Evolutionary conservation across 176 grass and related monocot genomes (phyloP).

Genomic region (Musa troglodytarum): DNA sequence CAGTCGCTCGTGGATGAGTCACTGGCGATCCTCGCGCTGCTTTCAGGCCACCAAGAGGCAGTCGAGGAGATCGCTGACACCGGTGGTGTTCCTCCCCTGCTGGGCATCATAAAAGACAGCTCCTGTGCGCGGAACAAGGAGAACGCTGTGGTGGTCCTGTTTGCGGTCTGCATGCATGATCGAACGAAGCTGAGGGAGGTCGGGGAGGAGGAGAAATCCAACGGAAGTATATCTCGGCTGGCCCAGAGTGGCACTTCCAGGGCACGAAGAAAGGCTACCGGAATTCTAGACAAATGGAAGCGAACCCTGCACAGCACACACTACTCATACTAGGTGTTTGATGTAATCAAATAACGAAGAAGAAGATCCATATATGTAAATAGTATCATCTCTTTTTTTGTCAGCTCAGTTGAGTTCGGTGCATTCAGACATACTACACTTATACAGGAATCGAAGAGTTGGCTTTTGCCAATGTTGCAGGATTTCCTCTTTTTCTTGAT

Average conservation of each 20-base stretch:
- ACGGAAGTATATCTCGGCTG: constrained; percentile 39
- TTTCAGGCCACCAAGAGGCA: constrained; percentile 45
- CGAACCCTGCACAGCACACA: constrained; percentile 36
- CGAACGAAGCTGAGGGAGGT: constrained; percentile 40
- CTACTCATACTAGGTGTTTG: constrained; percentile 41
- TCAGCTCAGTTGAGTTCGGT: background rate
- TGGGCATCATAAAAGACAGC: constrained; percentile 42
- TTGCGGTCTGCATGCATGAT: constrained; percentile 55
- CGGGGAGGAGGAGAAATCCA: constrained; percentile 46
- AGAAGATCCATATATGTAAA: background rate
- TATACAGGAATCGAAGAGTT: no score
- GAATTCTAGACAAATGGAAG: constrained; percentile 58
- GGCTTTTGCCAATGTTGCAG: no score
- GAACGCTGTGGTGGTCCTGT: constrained; percentile 58
- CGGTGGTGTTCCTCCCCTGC: constrained; percentile 33
- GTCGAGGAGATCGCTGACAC: constrained; percentile 46
- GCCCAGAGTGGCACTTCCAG: constrained; percentile 43
- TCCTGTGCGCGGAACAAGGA: constrained; percentile 51
- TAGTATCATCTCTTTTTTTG: background rate
- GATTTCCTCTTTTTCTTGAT: no score
- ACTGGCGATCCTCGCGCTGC: constrained; percentile 54
- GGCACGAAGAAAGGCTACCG: constrained; percentile 47
- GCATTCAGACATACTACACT: no score
- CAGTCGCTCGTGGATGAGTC: constrained; percentile 45
- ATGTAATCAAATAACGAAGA: constrained; percentile 1